Evolutionary conservation across 768 basidiomycete species (phyloP).

Genomic region (Boletus huronensis): DNA sequence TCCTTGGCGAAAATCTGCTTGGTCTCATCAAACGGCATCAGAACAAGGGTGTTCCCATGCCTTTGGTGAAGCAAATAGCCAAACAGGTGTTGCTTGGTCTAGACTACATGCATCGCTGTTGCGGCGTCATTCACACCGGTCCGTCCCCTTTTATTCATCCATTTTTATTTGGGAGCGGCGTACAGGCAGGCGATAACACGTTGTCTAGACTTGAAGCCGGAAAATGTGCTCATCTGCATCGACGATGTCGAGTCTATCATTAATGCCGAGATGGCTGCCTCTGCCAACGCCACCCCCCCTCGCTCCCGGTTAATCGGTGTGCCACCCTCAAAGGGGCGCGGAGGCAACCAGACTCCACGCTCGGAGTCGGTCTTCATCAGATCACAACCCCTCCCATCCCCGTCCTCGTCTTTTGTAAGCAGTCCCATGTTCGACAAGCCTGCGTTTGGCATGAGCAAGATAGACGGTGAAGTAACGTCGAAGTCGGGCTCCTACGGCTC

Average conservation of each 20-base stretch:
- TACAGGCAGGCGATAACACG: conserved; percentile 6
- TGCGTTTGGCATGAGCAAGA: conserved; percentile 91
- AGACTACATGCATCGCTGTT: conserved; percentile 97
- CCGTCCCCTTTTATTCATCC: conserved; percentile 17
- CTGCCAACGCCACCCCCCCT: conserved; percentile 31
- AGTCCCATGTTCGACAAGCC: conserved; percentile 82
- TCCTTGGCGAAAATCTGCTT: conserved; percentile 93
- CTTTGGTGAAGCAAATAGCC: conserved; percentile 90
- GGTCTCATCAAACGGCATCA: conserved; percentile 97
- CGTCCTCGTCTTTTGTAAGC: conserved; percentile 65
- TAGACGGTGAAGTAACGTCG: conserved; percentile 48
- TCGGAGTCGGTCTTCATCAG: conserved; percentile 80
- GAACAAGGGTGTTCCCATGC: conserved; percentile 95
- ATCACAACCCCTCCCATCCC: conserved; percentile 89
- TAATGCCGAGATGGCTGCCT: conserved; percentile 65
- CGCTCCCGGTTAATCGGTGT: conserved; percentile 82
- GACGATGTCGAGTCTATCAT: conserved; percentile 96
- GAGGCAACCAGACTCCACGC: conserved; percentile 94
- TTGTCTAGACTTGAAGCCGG: conserved; percentile 83
- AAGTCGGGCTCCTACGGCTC: conserved; percentile 35
- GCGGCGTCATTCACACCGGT: conserved; percentile 96
- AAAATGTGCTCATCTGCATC: conserved; percentile 95
- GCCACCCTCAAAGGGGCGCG: conserved; percentile 86
- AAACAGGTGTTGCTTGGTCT: conserved; percentile 94
- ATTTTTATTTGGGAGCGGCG: not conserved